Evolutionary conservation across 139 green algal genomes (phyloP), one percentile per base, ranked within the genome.

Genomic region (Picochlorum sp.): DNA sequence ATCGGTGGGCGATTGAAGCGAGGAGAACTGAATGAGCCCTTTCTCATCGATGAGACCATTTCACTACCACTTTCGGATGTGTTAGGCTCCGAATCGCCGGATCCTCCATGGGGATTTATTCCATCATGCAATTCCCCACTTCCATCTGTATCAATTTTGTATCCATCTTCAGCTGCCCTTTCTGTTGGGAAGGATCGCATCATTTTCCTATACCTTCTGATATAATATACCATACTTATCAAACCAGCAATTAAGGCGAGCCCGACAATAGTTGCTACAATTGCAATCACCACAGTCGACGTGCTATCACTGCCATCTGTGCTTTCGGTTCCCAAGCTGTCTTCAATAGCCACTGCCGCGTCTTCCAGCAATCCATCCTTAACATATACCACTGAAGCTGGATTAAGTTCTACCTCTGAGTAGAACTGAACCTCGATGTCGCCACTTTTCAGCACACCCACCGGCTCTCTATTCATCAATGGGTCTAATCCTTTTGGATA

Each of bases 401-500:
- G 65, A 49, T 73, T 73, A n/a, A 67, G 47, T 57, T 63, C 33
- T 1, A 18, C 33, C 35, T 31, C 44, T 53, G 44, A 31, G 12
- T 31, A 12, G 24, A 33, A 53, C 16, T n/a, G 16, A 33, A 32
- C n/a, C 22, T 14, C 20, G 30, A 33, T 7, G 16, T 53, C 33
- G 5, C 58, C 58, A 57, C 32, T 50, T 29, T 73, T 73, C 14
- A 73, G 31, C 33, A 73, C 30, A 53, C 44, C 44, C 5, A 53
- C 24, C 8, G 20, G 20, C 20, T n/a, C 4, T 53, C 6, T 9
- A n/a, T n/a, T 14, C 8, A 37, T 32, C 26, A 14, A 35, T 6
- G 7, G 40, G 26, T 22, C 39, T 20, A 73, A 3, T 7, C 66
- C 66, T 4, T 32, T 20, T 4, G 51, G 50, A 29, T 44, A 73